A percentile compares a stretch with the other conserved stretches of the same genome.
Conservation (phyloP, 1,284 basidiomycete genomes). For the Trichosporon sp. region DNA sequence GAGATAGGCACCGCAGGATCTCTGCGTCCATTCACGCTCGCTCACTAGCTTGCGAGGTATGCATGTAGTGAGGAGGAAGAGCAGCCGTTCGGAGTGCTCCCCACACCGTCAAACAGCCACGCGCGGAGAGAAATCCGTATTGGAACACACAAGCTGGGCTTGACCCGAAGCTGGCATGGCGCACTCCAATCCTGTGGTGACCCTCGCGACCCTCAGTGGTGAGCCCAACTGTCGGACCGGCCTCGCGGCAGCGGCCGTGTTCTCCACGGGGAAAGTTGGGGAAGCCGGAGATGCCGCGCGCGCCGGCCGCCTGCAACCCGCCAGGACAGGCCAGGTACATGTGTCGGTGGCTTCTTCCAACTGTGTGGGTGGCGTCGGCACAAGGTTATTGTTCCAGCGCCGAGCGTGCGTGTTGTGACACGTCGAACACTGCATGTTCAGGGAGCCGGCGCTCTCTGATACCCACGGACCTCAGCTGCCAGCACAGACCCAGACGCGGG, state of each 20-base stretch:
- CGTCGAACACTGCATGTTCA: background rate
- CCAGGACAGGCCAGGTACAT: background rate
- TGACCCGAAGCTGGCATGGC: background rate
- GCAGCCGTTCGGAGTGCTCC: background rate
- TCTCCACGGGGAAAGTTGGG: background rate
- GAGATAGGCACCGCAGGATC: background rate
- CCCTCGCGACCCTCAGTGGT: background rate
- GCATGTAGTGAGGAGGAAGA: background rate
- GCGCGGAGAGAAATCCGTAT: background rate
- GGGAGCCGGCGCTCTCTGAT: background rate
- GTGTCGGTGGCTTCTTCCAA: background rate
- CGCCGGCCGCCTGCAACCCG: background rate
- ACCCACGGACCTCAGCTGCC: background rate
- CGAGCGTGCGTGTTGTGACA: background rate
- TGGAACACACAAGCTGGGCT: background rate
- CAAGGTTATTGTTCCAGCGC: background rate
- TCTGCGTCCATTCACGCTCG: background rate
- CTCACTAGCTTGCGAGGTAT: background rate
- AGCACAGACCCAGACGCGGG: background rate
- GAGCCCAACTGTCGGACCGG: background rate
- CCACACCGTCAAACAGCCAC: background rate
- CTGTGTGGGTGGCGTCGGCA: conserved; percentile 1
- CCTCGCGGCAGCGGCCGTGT: background rate
- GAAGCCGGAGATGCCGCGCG: background rate
- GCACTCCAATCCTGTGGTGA: background rate